Evolutionary conservation across 2,329 filamentous ascomycete genomes (phyloP), one percentile per base, ranked within the genome.

Genomic region (Penicillium psychrosexuale): DNA sequence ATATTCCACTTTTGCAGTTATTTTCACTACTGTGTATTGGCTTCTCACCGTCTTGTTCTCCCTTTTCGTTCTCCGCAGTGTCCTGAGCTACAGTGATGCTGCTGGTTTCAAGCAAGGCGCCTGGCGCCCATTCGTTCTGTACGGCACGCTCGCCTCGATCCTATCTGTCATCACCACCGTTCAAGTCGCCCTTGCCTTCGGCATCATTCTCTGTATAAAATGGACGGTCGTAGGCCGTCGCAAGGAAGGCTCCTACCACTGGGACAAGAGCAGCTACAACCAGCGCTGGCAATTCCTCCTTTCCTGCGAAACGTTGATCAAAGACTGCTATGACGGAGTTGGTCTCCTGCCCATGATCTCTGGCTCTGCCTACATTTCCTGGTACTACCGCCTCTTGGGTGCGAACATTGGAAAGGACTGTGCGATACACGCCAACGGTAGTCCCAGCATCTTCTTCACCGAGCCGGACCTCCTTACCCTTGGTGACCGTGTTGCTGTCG

Each of bases 221-320:
- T 84, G 82, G 81, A 53, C 70, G 2, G 66, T 84, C 2, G 70
- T 84, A 24, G 81, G 81, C 15, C 76, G 77, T 19, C 74, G 81
- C 37, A 68, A 69, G 56, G 77, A 78, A 3, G 82, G 82, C 13
- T 79, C 79, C 57, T 82, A 82, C 60, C 79, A 83, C 66, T 84
- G 82, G 82, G 82, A 84, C 63, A 78, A 78, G 65, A 78, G 72
- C 19, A 72, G 75, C 15, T 84, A 84, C 68, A 83, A 81, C 66
- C 82, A 84, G 61, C 77, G 80, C 33, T 84, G 82, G 81, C 81
- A 84, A 62, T 63, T 83, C 8, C 81, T 80, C 62, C 71, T 83
- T 3, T 74, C 75, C 30, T 74, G 82, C 36, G 81, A 84, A 69
- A 74, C 74, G 17, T 66, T 84, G 3, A 76, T 80, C 1, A 72